Percentiles rank a stretch among this genome's conserved stretches.
These are phyloP conservation scores for Amylocarpus encephaloides DNA, from an alignment of 2,329 filamentous ascomycete genomes.

Conservation along the genomic window DNA sequence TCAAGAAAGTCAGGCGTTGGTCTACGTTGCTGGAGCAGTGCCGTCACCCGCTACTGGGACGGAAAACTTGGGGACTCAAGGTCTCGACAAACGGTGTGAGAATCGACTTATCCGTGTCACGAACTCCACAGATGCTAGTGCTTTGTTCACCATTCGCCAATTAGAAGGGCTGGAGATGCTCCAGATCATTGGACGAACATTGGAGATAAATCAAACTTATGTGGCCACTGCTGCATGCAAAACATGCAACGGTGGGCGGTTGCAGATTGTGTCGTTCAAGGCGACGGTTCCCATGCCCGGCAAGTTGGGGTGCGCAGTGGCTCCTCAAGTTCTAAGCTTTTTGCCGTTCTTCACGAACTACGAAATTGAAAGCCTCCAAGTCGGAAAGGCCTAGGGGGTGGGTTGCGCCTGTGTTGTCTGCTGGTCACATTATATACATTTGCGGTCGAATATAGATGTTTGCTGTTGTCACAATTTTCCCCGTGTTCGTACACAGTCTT, in stretches of 20 bases:
- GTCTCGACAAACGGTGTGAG: constrained; percentile 2
- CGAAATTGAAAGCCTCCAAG: constrained; percentile 1
- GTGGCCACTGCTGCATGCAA: constrained; percentile 6
- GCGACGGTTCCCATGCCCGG: constrained; percentile 1
- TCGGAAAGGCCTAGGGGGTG: neutral
- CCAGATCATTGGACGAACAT: constrained; percentile 3
- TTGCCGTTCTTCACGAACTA: constrained; percentile 5
- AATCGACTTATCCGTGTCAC: constrained; percentile 2
- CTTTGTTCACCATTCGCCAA: constrained; percentile 5
- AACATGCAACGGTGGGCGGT: constrained; percentile 1
- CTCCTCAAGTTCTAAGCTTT: constrained; percentile 4
- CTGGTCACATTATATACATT: too few species aligned
- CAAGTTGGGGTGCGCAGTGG: constrained; percentile 3
- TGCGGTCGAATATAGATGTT: too few species aligned
- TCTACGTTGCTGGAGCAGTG: constrained; percentile 6
- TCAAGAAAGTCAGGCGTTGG: constrained; percentile 3
- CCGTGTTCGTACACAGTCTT: too few species aligned
- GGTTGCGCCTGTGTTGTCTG: too few species aligned
- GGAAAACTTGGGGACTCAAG: constrained; percentile 1
- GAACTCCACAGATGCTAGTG: neutral
- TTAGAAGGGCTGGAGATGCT: constrained; percentile 5
- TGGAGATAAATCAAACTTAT: constrained; percentile 5
- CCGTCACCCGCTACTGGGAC: neutral
- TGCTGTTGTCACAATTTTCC: too few species aligned
- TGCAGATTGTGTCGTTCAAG: constrained; percentile 4